Base-by-base conservation (phyloP, 2,329 filamentous ascomycete genomes). In the Eurotiales sp. region DNA sequence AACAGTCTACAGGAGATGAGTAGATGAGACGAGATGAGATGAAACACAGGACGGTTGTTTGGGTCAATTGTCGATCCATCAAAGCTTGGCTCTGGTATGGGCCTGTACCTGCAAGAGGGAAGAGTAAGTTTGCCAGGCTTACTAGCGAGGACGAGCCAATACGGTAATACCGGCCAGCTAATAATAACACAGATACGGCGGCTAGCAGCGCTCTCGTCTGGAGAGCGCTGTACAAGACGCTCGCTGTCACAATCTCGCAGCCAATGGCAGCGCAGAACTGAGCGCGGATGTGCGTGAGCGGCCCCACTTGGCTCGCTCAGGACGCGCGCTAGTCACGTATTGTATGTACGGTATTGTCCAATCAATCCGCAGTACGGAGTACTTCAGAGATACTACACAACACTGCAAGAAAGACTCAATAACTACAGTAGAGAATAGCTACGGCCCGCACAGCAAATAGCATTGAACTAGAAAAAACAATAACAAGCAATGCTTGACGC, bases 401-500 rank as follows among this genome's bases (percentile, higher is more conserved):
- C n/a, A n/a, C n/a, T n/a, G n/a, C n/a, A n/a, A n/a, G n/a, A n/a
- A n/a, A n/a, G n/a, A n/a, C n/a, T n/a, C n/a, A n/a, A n/a, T n/a
- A n/a, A n/a, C n/a, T n/a, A n/a, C n/a, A n/a, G n/a, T n/a, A n/a
- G n/a, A n/a, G n/a, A n/a, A n/a, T n/a, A n/a, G n/a, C n/a, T n/a
- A n/a, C n/a, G n/a, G n/a, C n/a, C n/a, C n/a, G n/a, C n/a, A n/a
- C n/a, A n/a, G n/a, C n/a, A n/a, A n/a, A n/a, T n/a, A n/a, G n/a
- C n/a, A n/a, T n/a, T 4, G 30, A 34, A n/a, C n/a, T 34, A 34
- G 14, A 34, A 34, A 15, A n/a, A 3, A 34, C n/a, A n/a, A n/a
- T n/a, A n/a, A n/a, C 32, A 17, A 48, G 46, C n/a, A 51, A 55
- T 62, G 55, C 56, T 58, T 58, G 55, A 58, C 60, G 56, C 52